A percentile compares a stretch with the other conserved stretches of the same genome.
These are phyloP conservation scores for Peronosclerospora sorghi DNA, from an alignment of 352 stramenopile species.

Conservation along the genomic window DNA sequence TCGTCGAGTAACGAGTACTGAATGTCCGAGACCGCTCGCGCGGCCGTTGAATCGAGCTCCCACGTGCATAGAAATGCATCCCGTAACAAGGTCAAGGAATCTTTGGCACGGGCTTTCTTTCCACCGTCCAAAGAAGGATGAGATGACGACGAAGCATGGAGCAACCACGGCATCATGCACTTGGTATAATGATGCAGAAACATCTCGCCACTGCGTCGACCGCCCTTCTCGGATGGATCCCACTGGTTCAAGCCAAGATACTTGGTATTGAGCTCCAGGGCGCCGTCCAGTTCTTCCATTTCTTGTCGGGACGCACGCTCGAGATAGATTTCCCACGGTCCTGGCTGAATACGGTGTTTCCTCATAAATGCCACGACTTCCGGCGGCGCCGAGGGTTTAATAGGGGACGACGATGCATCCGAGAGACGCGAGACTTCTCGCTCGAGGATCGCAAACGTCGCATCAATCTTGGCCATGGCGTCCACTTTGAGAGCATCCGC, in stretches of 20 bases:
- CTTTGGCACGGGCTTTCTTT: constrained; percentile 51
- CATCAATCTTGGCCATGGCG: constrained; percentile 42
- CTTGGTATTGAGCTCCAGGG: constrained; percentile 56
- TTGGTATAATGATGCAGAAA: constrained; percentile 82
- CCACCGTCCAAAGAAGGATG: constrained; percentile 28
- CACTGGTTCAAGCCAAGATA: constrained; percentile 75
- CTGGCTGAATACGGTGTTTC: constrained; percentile 53
- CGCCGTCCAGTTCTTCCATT: constrained; percentile 56
- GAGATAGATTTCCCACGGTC: constrained; percentile 75
- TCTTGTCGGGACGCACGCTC: constrained; percentile 50
- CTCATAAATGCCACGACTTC: constrained; percentile 78
- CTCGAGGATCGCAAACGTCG: constrained; percentile 51
- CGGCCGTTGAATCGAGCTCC: constrained; percentile 61
- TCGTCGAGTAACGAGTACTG: constrained; percentile 65
- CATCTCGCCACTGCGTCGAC: constrained; percentile 54
- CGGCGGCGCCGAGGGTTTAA: constrained; percentile 47
- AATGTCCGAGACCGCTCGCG: constrained; percentile 62
- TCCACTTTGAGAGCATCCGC: constrained; percentile 24
- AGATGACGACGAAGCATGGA: constrained; percentile 46
- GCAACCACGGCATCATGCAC: constrained; percentile 57
- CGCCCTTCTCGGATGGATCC: constrained; percentile 58
- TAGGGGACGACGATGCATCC: constrained; percentile 54
- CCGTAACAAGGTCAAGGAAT: constrained; percentile 47
- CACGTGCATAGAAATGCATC: constrained; percentile 78
- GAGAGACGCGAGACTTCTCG: constrained; percentile 41